A percentile compares a stretch with the other conserved stretches of the same genome.
These are phyloP conservation scores for Knufia petricola DNA, from an alignment of 2,329 filamentous ascomycete genomes.

Conservation along the genomic window DNA sequence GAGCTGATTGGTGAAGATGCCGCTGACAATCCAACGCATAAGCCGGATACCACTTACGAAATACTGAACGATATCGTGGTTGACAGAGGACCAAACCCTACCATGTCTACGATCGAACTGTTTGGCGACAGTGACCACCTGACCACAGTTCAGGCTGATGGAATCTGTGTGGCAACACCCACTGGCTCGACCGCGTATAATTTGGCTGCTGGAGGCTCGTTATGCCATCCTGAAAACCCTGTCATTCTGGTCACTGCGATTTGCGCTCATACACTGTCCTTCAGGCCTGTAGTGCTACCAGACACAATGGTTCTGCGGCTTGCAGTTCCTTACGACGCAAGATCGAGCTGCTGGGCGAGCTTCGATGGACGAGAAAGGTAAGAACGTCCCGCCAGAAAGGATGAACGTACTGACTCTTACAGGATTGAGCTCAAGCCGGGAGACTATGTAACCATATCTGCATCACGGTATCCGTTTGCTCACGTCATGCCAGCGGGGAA, in stretches of 20 bases:
- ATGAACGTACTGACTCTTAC: constrained; percentile 10
- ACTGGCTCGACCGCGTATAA: constrained; percentile 95
- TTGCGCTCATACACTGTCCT: constrained; percentile 87
- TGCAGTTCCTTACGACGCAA: constrained; percentile 87
- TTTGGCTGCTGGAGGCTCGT: constrained; percentile 83
- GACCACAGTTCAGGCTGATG: constrained; percentile 85
- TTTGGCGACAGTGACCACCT: constrained; percentile 95
- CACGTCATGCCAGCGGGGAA: constrained; percentile 37
- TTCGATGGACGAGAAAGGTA: constrained; percentile 85
- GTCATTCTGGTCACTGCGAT: constrained; percentile 92
- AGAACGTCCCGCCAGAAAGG: constrained; percentile 11
- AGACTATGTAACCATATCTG: constrained; percentile 45
- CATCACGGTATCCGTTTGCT: constrained; percentile 43
- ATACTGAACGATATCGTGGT: constrained; percentile 97
- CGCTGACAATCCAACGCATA: constrained; percentile 76
- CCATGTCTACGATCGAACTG: constrained; percentile 84
- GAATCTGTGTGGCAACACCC: constrained; percentile 85
- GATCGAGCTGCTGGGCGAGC: constrained; percentile 89
- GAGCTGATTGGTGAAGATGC: constrained; percentile 80
- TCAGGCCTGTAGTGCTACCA: constrained; percentile 90
- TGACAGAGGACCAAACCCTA: constrained; percentile 85
- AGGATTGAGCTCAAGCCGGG: constrained; percentile 41
- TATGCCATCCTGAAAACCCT: constrained; percentile 93
- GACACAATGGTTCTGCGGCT: constrained; percentile 90
- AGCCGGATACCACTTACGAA: constrained; percentile 72